phyloP scores from a whole-genome alignment of 345 rosid species.

The Eutrema heterophyllum region DNA sequence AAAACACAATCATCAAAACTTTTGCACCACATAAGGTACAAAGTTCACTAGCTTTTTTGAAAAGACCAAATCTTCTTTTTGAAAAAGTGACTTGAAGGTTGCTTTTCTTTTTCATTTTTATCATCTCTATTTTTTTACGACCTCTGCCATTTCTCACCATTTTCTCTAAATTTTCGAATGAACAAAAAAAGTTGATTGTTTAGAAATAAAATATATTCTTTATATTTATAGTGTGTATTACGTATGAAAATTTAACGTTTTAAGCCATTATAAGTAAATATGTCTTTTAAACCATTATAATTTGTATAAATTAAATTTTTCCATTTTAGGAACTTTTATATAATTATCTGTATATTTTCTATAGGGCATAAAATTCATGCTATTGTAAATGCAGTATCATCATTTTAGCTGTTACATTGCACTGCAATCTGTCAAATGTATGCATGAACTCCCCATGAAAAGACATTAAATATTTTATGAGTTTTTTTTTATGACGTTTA shows the following conservation, averaged over 20 bases:
- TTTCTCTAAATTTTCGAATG: neutral
- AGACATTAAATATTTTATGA: no score
- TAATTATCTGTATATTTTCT: neutral
- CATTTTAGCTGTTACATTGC: neutral
- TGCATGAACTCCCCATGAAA: no score
- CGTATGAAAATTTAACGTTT: neutral
- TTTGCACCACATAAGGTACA: conserved; percentile 9
- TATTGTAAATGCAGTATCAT: neutral
- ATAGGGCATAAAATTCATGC: neutral
- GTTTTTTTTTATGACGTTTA: neutral
- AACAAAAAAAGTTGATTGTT: neutral
- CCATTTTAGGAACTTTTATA: neutral
- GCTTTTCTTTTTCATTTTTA: neutral
- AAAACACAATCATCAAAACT: conserved; percentile 15
- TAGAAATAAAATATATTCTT: neutral
- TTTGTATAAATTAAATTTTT: neutral
- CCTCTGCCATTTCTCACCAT: conserved; percentile 29
- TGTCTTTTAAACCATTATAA: neutral
- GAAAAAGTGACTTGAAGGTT: conserved; percentile 23
- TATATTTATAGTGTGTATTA: neutral
- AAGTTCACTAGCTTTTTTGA: conserved; percentile 25
- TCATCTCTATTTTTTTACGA: neutral
- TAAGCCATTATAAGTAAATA: neutral
- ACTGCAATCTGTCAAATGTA: neutral
- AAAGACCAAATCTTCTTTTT: conserved; percentile 17